Percentiles rank a stretch among this genome's conserved stretches.
Evolutionary conservation across 2,329 filamentous ascomycete genomes (phyloP).

Genomic region (Aspergillus eucalypticola): DNA sequence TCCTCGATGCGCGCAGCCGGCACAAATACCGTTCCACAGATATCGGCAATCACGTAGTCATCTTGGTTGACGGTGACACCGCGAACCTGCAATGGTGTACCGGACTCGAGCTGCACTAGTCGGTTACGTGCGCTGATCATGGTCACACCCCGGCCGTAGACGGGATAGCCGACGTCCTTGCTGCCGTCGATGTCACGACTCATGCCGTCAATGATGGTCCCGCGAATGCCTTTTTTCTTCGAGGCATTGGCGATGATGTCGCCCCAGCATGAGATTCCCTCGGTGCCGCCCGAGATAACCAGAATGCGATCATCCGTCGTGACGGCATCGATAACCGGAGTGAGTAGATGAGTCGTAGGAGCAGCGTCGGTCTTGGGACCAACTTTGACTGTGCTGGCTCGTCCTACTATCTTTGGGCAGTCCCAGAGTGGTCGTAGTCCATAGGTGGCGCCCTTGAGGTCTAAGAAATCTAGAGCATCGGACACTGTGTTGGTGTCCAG

Average conservation of each 20-base stretch:
- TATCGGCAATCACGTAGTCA: slow-evolving; percentile 26
- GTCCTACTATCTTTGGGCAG: slow-evolving; percentile 26
- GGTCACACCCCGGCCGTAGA: slow-evolving; percentile 34
- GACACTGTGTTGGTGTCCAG: slow-evolving; percentile 28
- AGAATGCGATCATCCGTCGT: slow-evolving; percentile 24
- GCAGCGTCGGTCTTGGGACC: slow-evolving; percentile 13
- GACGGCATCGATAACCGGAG: slow-evolving; percentile 21
- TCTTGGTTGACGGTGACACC: slow-evolving; percentile 20
- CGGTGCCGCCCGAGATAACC: slow-evolving; percentile 21
- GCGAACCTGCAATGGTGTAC: slow-evolving; percentile 23
- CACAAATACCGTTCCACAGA: slow-evolving; percentile 22
- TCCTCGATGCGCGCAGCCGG: slow-evolving; percentile 19
- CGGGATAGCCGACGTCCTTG: slow-evolving; percentile 34
- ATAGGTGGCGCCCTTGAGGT: slow-evolving; percentile 24
- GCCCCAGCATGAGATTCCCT: slow-evolving; percentile 27
- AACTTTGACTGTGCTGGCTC: slow-evolving; percentile 25
- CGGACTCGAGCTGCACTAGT: slow-evolving; percentile 35
- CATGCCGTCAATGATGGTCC: slow-evolving; percentile 36
- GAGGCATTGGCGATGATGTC: slow-evolving; percentile 27
- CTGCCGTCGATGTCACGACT: slow-evolving; percentile 38
- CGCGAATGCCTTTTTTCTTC: slow-evolving; percentile 28
- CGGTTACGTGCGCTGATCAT: slow-evolving; percentile 37
- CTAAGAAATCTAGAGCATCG: slow-evolving; percentile 26
- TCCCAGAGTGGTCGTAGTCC: slow-evolving; percentile 25
- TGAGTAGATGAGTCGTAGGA: slow-evolving; percentile 18